Conservation (phyloP, 2,329 filamentous ascomycete species). For the Drechslera avenae region DNA sequence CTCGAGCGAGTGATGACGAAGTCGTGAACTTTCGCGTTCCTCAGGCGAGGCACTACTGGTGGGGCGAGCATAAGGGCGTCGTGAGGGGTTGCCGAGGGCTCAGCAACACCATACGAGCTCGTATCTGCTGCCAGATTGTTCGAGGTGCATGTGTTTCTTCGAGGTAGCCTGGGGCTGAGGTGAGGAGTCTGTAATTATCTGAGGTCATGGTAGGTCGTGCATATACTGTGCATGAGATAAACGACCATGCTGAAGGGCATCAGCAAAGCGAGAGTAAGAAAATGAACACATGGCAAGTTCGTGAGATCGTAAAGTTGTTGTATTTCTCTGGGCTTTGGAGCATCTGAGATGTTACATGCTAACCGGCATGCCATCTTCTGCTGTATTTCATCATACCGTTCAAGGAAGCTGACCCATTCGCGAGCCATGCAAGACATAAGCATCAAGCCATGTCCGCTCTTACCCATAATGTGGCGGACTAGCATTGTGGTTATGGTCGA, state of each 20-base stretch:
- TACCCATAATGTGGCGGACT: not conserved
- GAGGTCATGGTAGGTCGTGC: not conserved
- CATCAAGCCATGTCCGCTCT: conserved; percentile 21
- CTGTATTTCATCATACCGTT: conserved; percentile 12
- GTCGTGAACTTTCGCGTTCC: conserved; percentile 23
- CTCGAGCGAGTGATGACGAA: conserved; percentile 25
- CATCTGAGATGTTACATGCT: conserved; percentile 3
- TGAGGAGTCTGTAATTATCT: not conserved
- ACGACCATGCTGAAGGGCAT: not conserved
- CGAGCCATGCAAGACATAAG: conserved; percentile 34
- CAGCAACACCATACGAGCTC: conserved; percentile 5
- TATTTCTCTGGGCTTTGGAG: conserved; percentile 12
- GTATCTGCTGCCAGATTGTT: conserved; percentile 11
- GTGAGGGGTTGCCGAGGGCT: conserved; percentile 19
- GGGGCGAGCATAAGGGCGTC: conserved; percentile 19
- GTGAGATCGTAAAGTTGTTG: conserved; percentile 1
- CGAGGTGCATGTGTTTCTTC: not conserved
- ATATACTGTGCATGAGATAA: not conserved
- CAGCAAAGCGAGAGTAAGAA: not conserved
- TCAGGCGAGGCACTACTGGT: conserved; percentile 19
- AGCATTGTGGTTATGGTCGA: not conserved
- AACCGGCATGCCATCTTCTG: conserved; percentile 8
- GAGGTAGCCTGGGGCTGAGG: not conserved
- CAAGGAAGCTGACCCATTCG: conserved; percentile 18
- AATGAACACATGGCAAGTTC: not conserved